Base-by-base conservation (phyloP, 176 grass and related monocot genomes). In the Carex littledalei region DNA sequence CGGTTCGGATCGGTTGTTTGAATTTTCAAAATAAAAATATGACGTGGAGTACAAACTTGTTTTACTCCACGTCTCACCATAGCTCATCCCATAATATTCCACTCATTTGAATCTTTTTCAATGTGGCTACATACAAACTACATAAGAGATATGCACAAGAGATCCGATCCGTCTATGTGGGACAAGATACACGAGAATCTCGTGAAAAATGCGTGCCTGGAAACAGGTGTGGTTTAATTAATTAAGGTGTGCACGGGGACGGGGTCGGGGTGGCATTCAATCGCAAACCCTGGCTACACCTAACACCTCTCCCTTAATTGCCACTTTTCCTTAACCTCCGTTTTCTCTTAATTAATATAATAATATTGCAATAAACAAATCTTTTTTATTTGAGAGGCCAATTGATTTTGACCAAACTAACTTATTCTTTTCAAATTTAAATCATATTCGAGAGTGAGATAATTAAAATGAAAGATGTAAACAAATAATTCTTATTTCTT, bases 131-230 rank as follows among this genome's bases (percentile, higher is more conserved):
- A 80, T 20, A 10, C 5, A 9, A 75, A 11, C 11, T 29, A 52
- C 71, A 29, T 24, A 20, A 52, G 14, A 52, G 5, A 5, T 35
- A 29, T 53, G 8, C 20, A 26, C 20, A 76, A 24, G 53, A 50
- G 4, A 76, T 76, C 21, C 2, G 4, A 76, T 76, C 21, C 2
- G 18, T 39, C 1, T 2, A 68, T 18, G 14, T 8, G 26, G 1
- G 39, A 82, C 55, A 47, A 63, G 60, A 67, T 17, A 15, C 80
- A 82, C 80, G 80, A 82, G 37, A 67, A 82, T 82, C 37, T 66
- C 58, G 60, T 82, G 80, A 82, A 18, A 82, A 82, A 82, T 82
- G 60, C 80, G 61, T 82, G 80, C 60, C 34, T 47, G 11, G 50
- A 66, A 82, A 63, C 12, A 82, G 70, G 70, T 53, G n/a, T 52